A percentile compares a stretch with the other conserved stretches of the same genome.
phyloP scores from a whole-genome alignment of 306 rosid genomes.

The Castanea mollissima region DNA sequence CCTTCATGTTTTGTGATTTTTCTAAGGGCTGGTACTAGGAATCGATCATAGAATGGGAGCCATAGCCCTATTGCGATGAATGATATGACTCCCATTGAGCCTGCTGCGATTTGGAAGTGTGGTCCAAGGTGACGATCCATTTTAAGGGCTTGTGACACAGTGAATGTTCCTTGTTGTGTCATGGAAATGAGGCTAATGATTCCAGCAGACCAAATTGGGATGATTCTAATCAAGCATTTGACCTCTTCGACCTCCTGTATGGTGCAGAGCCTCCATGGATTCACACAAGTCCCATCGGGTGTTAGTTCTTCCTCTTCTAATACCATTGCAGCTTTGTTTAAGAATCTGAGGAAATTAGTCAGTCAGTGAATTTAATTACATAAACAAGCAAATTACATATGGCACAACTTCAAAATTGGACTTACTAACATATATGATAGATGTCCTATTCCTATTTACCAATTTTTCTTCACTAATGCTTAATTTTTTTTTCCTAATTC shows the following conservation, averaged over 20 bases:
- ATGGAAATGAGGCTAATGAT: constrained; percentile 38
- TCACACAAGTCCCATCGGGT: constrained; percentile 42
- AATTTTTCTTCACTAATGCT: too few relatives aligned
- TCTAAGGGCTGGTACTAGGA: constrained; percentile 47
- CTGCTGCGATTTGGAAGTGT: constrained; percentile 64
- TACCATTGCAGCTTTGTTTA: constrained; percentile 57
- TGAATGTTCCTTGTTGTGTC: constrained; percentile 52
- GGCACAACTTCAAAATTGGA: not conserved
- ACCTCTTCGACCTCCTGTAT: constrained; percentile 72
- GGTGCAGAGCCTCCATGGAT: constrained; percentile 53
- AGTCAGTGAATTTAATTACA: not conserved
- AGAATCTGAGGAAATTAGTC: constrained; percentile 15
- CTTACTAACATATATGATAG: not conserved
- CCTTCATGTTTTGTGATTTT: constrained; percentile 48
- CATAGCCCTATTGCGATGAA: constrained; percentile 40
- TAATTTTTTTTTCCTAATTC: too few relatives aligned
- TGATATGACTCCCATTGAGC: constrained; percentile 55
- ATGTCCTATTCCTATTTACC: too few relatives aligned
- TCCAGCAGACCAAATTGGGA: constrained; percentile 58
- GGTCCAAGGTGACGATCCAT: constrained; percentile 75
- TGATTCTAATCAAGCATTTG: constrained; percentile 42
- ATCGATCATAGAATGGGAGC: constrained; percentile 53
- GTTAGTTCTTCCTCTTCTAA: constrained; percentile 43
- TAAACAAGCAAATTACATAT: not conserved
- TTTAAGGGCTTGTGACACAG: constrained; percentile 60